phyloP scores from a whole-genome alignment of 176 grass and related monocot genomes.

The Phragmites australis region DNA sequence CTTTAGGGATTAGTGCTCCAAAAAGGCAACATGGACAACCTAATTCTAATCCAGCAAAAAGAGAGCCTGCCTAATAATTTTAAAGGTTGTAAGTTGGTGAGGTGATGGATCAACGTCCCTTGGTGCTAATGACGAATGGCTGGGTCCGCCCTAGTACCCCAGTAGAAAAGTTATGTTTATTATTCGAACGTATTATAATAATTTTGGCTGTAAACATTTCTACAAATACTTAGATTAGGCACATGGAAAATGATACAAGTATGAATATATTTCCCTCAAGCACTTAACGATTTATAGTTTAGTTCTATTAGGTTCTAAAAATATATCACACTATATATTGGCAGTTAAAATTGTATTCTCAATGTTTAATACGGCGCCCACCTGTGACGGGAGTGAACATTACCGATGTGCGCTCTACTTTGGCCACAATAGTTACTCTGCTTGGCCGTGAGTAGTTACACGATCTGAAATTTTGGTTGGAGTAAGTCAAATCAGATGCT shows the following conservation, averaged over 20 bases:
- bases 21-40: neutral
- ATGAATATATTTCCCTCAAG: too few relatives aligned
- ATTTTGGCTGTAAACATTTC: neutral
- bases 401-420: neutral
- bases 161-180: too few relatives aligned
- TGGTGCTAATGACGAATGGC: conserved; percentile 6
- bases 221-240: neutral
- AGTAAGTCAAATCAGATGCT: conserved; percentile 17
- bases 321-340: too few relatives aligned
- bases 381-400: too few relatives aligned
- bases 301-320: too few relatives aligned
- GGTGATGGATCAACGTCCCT: conserved; percentile 39
- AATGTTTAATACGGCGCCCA: neutral
- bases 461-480: conserved; percentile 8
- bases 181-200: neutral
- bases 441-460: neutral
- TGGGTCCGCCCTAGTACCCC: neutral
- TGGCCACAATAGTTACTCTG: neutral
- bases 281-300: too few relatives aligned
- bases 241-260: too few relatives aligned
- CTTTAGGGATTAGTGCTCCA: neutral
- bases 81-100: conserved; percentile 12
- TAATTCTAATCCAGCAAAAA: neutral
- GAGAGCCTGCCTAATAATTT: conserved; percentile 13
- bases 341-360: too few relatives aligned